Evolutionary conservation across 1,284 basidiomycete genomes (phyloP), one percentile per base, ranked within the genome.

Genomic region (Lignosus rhinocerotis): DNA sequence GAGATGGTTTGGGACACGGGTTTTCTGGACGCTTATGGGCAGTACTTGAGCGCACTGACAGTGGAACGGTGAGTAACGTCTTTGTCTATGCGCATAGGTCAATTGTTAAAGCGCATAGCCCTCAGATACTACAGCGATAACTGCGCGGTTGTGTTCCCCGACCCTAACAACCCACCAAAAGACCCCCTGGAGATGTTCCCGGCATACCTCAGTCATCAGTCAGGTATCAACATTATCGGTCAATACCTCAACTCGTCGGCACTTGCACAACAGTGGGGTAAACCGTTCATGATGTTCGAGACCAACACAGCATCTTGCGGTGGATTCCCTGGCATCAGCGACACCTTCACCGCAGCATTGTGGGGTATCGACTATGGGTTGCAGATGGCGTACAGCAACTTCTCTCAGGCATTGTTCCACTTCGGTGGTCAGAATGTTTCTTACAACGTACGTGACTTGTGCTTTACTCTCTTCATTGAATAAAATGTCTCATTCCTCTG

Each of bases 281-380:
- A 81, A 63, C 75, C 78, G 21, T 70, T 82, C 57, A 65, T 81
- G 39, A 87, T 91, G 87, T 83, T 89, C 59, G 90, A 92, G 72
- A 90, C 86, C 5, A 93, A 93, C 72, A 86, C 87, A 0, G 91
- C 88, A 0, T 87, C 86, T 36, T 92, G 90, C 72, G 88, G 89
- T 70, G 91, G 92, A 9, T 91, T 93, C 69, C 73, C 81, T 1
- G 90, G 90, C 0, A 76, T 92, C 25, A 85, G 82, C 51, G 84
- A 93, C 68, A 76, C 75, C 42, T 83, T 82, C 62, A 78, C 76
- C 6, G 74, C 75, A 0, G 74, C 80, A 5, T 69, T 82, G 34
- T 83, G 81, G 81, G 67, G 55, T 2, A 36, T 70, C 19, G 75
- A 76, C 51, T 73, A 70, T 52, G 68, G 69, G 5, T 55, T 76